Conservation (phyloP, 1,284 basidiomycete genomes). For the Cerrena zonata region DNA sequence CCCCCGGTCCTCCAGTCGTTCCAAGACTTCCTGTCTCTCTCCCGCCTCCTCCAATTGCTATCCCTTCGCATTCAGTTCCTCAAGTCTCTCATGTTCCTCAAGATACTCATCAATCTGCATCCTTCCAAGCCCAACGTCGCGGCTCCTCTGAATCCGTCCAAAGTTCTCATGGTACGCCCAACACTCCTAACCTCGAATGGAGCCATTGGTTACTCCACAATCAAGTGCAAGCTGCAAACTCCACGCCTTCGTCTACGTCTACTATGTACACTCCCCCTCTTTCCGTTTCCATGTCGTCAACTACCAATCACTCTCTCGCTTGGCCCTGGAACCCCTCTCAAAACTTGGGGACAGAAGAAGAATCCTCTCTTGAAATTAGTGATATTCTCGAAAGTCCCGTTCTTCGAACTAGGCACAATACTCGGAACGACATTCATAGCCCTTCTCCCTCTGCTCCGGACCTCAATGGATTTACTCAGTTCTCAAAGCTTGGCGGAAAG, state of each 20-base stretch:
- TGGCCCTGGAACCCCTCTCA: slow-evolving; percentile 8
- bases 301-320: slow-evolving; percentile 3
- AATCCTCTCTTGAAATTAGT: slow-evolving; percentile 16
- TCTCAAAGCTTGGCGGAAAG: neutral
- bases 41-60: neutral
- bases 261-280: slow-evolving; percentile 4
- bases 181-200: neutral
- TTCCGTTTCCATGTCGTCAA: slow-evolving; percentile 13
- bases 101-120: neutral
- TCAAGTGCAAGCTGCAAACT: neutral
- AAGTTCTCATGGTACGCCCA: neutral
- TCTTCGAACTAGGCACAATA: slow-evolving; percentile 12
- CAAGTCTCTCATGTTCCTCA: neutral
- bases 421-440: neutral
- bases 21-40: slow-evolving; percentile 1
- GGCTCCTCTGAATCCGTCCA: neutral
- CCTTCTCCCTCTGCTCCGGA: neutral
- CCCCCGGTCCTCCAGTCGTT: neutral
- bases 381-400: slow-evolving; percentile 24
- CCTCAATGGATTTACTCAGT: neutral
- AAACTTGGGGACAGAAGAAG: slow-evolving; percentile 2
- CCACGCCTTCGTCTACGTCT: neutral
- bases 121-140: neutral
- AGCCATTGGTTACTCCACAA: slow-evolving; percentile 3
- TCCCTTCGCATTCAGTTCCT: neutral